Base-by-base conservation (phyloP, 1,139 yeast genomes). In the Martiniozyma asiatica region DNA sequence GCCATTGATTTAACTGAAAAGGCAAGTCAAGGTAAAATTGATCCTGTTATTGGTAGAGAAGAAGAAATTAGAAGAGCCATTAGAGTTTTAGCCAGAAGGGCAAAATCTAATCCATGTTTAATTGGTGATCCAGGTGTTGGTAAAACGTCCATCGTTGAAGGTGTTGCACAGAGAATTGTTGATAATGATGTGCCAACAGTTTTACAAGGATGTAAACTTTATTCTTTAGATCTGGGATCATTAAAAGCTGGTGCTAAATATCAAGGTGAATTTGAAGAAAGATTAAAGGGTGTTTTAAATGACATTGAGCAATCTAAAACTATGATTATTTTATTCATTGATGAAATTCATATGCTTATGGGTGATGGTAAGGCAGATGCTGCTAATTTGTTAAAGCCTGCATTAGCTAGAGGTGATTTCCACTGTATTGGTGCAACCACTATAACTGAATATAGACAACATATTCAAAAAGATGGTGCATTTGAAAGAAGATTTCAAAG, bases 51-150 rank as follows among this genome's bases (percentile, higher is more conserved):
- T 51, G 99, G 99, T 33, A 77, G 99, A 60, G 98, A 89, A 55
- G 98, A 89, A 55, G 98, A 89, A 58, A 89, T 92, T 42, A 72
- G 98, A 58, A 68, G 97, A 44, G 85, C 94, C 25, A 87, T 89
- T 39, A 70, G 97, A 39, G 94, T 92, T 5, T 65, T 89, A 39
- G 89, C 98, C 12, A 77, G 98, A 61, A 74, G 98, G 59, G 81
- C 94, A 20, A 89, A 89, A 59, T 85, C 96, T 4, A 92, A 92
- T 51, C 94, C 98, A 10, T 89, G 94, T 43, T 63, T 89, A 42
- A 84, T 89, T 48, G 99, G 99, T 65, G 97, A 89, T 50, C 95
- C 98, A 20, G 99, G 99, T 71, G 96, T 89, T 32, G 99, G 99
- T 65, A 89, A 89, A 60, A 92, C 98, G 22, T 81, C 94, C 14